Evolutionary conservation across 2,329 filamentous ascomycete genomes (phyloP).

Genomic region (Grosmannia clavigera): DNA sequence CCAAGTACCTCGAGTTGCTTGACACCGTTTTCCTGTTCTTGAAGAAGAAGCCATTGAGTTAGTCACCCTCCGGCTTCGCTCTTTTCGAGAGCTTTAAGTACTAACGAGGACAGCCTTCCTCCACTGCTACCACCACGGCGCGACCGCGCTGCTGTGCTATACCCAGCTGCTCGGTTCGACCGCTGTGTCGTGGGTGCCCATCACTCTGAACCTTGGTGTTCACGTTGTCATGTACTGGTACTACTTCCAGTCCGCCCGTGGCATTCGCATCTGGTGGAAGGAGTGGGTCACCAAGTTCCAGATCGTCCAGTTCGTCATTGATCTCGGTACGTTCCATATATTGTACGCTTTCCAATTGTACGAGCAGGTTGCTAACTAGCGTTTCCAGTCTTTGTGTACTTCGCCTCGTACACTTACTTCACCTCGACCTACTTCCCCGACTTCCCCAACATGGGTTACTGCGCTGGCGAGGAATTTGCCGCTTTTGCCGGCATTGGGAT

Average conservation of each 20-base stretch:
- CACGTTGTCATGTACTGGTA: slow-evolving; percentile 99
- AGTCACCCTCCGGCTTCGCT: slow-evolving; percentile 14
- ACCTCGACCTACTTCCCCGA: slow-evolving; percentile 76
- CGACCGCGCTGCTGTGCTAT: slow-evolving; percentile 94
- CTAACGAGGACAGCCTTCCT: slow-evolving; percentile 58
- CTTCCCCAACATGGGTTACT: slow-evolving; percentile 74
- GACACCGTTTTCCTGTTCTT: slow-evolving; percentile 95
- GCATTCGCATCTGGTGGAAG: slow-evolving; percentile 98
- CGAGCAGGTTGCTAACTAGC: not conserved
- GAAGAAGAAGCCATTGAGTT: slow-evolving; percentile 97
- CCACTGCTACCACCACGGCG: slow-evolving; percentile 97
- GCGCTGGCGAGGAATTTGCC: slow-evolving; percentile 93
- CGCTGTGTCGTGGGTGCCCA: slow-evolving; percentile 88
- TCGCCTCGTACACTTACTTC: slow-evolving; percentile 98
- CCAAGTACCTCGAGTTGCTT: slow-evolving; percentile 91
- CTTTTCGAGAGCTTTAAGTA: not conserved
- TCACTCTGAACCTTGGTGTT: slow-evolving; percentile 81
- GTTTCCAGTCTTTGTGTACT: slow-evolving; percentile 80
- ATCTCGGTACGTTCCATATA: slow-evolving; percentile 57
- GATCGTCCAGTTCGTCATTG: slow-evolving; percentile 94
- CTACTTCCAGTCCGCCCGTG: slow-evolving; percentile 98
- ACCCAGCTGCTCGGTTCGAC: slow-evolving; percentile 90
- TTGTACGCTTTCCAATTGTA: not conserved
- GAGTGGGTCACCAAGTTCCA: slow-evolving; percentile 97
- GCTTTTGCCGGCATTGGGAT: slow-evolving; percentile 87